Conservation (phyloP, 177 flowering plant species). For the Vitis hybrid region DNA sequence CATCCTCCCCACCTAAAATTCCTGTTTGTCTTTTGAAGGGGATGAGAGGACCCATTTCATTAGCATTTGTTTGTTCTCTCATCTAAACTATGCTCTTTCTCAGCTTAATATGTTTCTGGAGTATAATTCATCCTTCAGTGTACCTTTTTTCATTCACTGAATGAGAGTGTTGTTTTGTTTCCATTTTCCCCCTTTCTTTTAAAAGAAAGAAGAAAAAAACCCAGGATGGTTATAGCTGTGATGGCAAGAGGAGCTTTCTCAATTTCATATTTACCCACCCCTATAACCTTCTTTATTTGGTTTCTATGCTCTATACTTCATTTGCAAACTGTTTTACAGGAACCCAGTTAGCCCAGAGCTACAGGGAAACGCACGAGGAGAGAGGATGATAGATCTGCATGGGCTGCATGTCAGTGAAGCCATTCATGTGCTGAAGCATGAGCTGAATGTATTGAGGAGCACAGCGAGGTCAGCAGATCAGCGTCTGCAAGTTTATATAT, state of each 20-base stretch:
- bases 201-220: not conserved
- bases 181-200: too few species aligned
- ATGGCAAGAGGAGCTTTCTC: not conserved
- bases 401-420: constrained; percentile 95
- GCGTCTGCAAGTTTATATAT: constrained; percentile 72
- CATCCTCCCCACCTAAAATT: not conserved
- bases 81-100: too few species aligned
- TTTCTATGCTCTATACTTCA: too few species aligned
- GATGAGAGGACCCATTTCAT: not conserved
- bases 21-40: not conserved
- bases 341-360: constrained; percentile 53
- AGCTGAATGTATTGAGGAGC: constrained; percentile 58
- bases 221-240: too few species aligned
- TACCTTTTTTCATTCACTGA: too few species aligned
- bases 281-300: too few species aligned
- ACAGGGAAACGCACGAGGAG: constrained; percentile 64
- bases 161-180: too few species aligned
- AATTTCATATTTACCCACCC: too few species aligned
- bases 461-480: constrained; percentile 79
- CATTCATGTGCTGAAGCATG: constrained; percentile 75
- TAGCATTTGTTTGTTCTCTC: not conserved
- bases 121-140: too few species aligned
- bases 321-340: constrained; percentile 32
- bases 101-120: too few species aligned
- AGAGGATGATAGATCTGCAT: constrained; percentile 80